These are phyloP conservation scores for Kalaharituber pfeilii DNA, from an alignment of 2,329 filamentous ascomycete species.

Conservation along the genomic window DNA sequence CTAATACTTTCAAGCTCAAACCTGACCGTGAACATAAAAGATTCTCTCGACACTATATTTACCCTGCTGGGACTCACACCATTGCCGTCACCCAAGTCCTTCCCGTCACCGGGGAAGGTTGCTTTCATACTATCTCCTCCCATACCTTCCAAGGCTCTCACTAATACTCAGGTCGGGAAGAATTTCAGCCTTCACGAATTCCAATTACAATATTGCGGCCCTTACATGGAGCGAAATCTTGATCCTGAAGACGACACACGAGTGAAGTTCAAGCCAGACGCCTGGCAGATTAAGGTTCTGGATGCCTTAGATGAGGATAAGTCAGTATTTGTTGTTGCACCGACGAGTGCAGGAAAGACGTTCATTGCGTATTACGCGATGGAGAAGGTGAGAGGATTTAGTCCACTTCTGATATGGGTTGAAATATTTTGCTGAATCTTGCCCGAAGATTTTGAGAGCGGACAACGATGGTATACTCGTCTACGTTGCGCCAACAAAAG, in stretches of 20 bases:
- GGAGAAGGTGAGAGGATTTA: conserved; percentile 36
- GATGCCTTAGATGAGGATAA: conserved; percentile 53
- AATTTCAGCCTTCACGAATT: conserved; percentile 36
- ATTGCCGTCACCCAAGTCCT: not conserved
- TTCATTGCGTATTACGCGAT: conserved; percentile 77
- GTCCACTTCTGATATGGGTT: not conserved
- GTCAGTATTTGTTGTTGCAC: conserved; percentile 58
- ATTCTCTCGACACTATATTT: not conserved
- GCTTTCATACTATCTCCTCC: not conserved
- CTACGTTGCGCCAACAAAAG: conserved; percentile 67
- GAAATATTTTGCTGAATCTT: not conserved
- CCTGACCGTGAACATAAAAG: conserved; percentile 1
- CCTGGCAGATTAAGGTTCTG: conserved; percentile 57
- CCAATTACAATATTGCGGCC: conserved; percentile 50
- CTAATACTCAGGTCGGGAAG: conserved; percentile 25
- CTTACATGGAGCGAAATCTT: conserved; percentile 58
- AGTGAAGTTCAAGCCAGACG: conserved; percentile 55
- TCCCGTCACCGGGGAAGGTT: not conserved
- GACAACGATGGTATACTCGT: conserved; percentile 55
- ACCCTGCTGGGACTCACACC: not conserved
- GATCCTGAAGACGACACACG: conserved; percentile 50
- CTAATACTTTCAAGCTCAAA: conserved; percentile 6
- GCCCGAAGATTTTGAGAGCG: conserved; percentile 37
- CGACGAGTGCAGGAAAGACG: conserved; percentile 64
- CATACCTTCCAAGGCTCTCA: conserved; percentile 6